Base-by-base conservation (phyloP, 2,329 filamentous ascomycete genomes). In the Cordyceps tenuipes region DNA sequence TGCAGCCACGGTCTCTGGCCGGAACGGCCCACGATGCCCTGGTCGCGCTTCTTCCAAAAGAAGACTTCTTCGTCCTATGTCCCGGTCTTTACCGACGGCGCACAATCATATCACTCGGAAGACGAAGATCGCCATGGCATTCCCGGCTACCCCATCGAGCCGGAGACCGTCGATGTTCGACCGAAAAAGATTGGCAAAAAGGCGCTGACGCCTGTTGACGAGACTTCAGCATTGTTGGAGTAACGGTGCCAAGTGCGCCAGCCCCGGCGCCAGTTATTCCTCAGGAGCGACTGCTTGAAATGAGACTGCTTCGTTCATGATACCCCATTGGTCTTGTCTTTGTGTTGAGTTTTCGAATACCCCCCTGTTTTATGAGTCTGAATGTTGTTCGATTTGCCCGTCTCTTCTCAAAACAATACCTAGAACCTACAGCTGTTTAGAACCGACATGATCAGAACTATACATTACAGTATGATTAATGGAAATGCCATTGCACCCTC, bases 1-100 rank as follows among this genome's bases (percentile, higher is more conserved):
- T 77, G 75, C 67, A 70, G 70, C 54, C 67, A 66, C 59, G 68
- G 69, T 6, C 68, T 77, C 15, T 72, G 74, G 7, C 73, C 74
- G 5, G 63, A 67, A n/a, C 60, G 72, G n/a, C 73, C 73, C 17
- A 62, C 70, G 36, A 63, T 75, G 12, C 73, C 75, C 44, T 74
- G 73, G 73, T 55, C 69, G 10, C 62, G 65, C 50, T 64, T 63
- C 23, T 59, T 69, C 49, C 62, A 62, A 12, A 51, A 49, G 26
- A 55, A 51, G 21, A 39, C 3, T n/a, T 17, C 46, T 6, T 19
- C 29, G 39, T 17, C 39, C 3, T 59, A 56, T n/a, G 61, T 21
- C 34, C 52, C 61, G 7, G 39, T 57, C 36, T 59, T 62, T 51
- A 47, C 57, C 4, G 61, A 62, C n/a, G 61, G 61, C 5, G 61